Evolutionary conservation across 2,329 filamentous ascomycete genomes (phyloP), one percentile per base, ranked within the genome.

Genomic region (Hirsutella minnesotensis): DNA sequence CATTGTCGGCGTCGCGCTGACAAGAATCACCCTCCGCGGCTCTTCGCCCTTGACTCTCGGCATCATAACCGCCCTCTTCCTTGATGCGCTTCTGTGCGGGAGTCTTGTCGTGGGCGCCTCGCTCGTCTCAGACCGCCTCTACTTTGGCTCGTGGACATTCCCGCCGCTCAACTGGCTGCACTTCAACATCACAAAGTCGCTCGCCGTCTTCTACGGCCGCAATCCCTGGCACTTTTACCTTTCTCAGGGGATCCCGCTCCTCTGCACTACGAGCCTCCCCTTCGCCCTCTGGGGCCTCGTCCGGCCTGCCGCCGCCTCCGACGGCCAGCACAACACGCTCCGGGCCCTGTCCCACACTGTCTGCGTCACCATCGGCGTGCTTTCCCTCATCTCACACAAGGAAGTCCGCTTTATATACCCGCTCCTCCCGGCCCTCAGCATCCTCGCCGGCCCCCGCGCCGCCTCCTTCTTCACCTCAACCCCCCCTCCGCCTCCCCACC

Each of bases 391-490:
- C 51, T 80, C 87, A 1, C 92, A 98, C 66, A 98, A 98, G 61
- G 92, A 98, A 70, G 86, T 95, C 53, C 86, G 92, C 55, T 98
- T 98, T 67, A 85, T 96, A 51, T 95, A 94, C 55, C 90, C 92
- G 1, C 73, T 98, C 16, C 73, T 96, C 2, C 90, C 92, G 2
- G 73, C 81, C n/a, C 73, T 98, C 7, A 86, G 92, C 58, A 67
- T 95, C 48, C 68, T 96, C 33, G 78, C 85, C 2, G 86, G 87
- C 0, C 75, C 78, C 0, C 72, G 79, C 3, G 63, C 86, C 15
- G 68, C 75, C 3, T 60, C 68, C 9, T 88, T 86, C 65, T 87
- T 90, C 59, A 67, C 64, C 21, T 54, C 61, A 15, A 45, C 56
- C 15, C 49, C 57, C 24, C 43, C 53, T 42, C 47, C 54, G 27